A percentile compares a stretch with the other conserved stretches of the same genome.
Evolutionary conservation across 116 monocot genomes (phyloP).

Genomic region (Trichopus zeylanicus): DNA sequence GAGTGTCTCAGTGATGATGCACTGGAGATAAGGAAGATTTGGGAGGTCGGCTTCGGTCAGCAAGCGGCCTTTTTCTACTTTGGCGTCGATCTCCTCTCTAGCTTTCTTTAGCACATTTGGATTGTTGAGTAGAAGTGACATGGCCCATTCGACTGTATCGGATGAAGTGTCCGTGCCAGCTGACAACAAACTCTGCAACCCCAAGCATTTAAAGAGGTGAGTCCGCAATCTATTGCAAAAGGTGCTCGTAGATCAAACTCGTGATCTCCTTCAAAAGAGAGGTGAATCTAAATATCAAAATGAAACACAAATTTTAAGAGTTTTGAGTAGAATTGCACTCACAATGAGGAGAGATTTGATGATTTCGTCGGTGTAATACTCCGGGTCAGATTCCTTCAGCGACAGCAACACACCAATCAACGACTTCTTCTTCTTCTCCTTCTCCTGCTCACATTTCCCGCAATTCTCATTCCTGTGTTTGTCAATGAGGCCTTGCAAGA

Average conservation of each 20-base stretch:
- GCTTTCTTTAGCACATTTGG: constrained; percentile 12
- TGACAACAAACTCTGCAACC: constrained; percentile 5
- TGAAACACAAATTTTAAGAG: neutral
- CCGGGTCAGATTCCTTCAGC: constrained; percentile 9
- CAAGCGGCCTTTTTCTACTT: constrained; percentile 2
- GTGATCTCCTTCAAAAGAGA: no score
- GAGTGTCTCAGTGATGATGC: constrained; percentile 13
- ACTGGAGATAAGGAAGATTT: constrained; percentile 11
- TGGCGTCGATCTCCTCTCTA: neutral
- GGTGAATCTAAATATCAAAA: no score
- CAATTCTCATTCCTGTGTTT: neutral
- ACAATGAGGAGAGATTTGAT: constrained; percentile 13
- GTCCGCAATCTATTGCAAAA: no score
- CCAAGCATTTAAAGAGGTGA: no score
- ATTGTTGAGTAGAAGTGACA: constrained; percentile 17
- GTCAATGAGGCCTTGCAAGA: constrained; percentile 10
- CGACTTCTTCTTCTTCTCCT: neutral
- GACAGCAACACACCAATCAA: constrained; percentile 9
- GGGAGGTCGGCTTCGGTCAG: constrained; percentile 11
- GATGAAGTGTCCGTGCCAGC: constrained; percentile 21
- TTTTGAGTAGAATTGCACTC: neutral
- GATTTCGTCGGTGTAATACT: constrained; percentile 7
- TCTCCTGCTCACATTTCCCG: neutral
- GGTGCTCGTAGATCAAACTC: no score
- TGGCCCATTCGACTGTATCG: constrained; percentile 16